Evolutionary conservation across 202 grass and related monocot species (phyloP).

Genomic region (Musa balbisiana): DNA sequence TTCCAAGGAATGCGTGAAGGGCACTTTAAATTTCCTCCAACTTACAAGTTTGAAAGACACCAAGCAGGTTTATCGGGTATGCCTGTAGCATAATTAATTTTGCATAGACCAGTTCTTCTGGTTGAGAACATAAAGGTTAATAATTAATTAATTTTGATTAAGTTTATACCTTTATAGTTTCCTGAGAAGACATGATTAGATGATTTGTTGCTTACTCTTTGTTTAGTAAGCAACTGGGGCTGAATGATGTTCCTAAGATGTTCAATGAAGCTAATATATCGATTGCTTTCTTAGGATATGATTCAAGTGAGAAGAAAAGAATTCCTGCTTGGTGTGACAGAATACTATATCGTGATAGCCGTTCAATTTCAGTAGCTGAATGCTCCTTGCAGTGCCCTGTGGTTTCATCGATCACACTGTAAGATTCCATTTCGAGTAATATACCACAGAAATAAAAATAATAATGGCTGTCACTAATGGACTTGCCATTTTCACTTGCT

Average conservation of each 20-base stretch:
- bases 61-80: conserved; percentile 73
- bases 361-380: conserved; percentile 48
- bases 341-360: conserved; percentile 88
- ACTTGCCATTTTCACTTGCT: conserved; percentile 27
- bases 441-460: background rate
- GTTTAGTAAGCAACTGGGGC: conserved; percentile 14
- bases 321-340: conserved; percentile 98
- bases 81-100: background rate
- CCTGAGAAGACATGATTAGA: conserved; percentile 32
- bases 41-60: conserved; percentile 90
- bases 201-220: conserved; percentile 11
- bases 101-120: background rate
- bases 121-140: background rate
- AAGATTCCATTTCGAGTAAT: conserved; percentile 27
- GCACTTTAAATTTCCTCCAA: conserved; percentile 88
- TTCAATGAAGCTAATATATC: background rate
- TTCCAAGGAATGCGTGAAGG: conserved; percentile 99
- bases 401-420: conserved; percentile 83
- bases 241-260: conserved; percentile 6
- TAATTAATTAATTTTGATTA: background rate
- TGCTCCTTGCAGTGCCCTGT: conserved; percentile 81
- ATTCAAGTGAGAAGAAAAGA: conserved; percentile 93
- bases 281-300: conserved; percentile 48
- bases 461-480: conserved; percentile 5
- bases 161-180: conserved; percentile 2